Base-by-base conservation (phyloP, 345 rosid genomes). In the Litchi chinensis region DNA sequence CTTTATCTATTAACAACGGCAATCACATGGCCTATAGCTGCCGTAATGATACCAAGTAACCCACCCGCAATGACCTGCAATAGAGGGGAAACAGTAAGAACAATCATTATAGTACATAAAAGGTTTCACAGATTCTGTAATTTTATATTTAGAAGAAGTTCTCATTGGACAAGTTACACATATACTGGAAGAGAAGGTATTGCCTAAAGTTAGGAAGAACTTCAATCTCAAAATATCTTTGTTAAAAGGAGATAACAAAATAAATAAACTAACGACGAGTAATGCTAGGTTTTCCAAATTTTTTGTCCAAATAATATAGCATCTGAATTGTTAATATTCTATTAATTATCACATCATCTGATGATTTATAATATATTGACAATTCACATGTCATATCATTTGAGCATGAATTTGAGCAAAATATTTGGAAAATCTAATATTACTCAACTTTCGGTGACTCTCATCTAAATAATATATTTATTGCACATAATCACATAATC, bases 11-110 rank as follows among this genome's bases (percentile, higher is more conserved):
- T 28, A 16, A 70, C 39, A 76, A 79, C 65, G 71, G 73, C 77
- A 76, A 93, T 85, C 65, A 92, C 21, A 79, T 87, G 86, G 77
- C 98, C 98, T 43, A 83, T 43, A 62, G 77, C 83, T 66, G 84
- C 91, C 5, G 97, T 92, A 18, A 62, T 77, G 37, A 83, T 79
- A 43, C 99, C 99, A 37, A 93, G 96, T 62, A 92, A 66, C 19
- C 91, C 87, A 73, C 99, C 99, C 8, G 90, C 98, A 79, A 90
- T 37, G 40, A 93, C 99, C 99, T 95, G 83, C 60, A 54, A 80
- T 44, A 8, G 28, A 75, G 46, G 71, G 44, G 22, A 48, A 60
- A 13, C 16, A 16, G 46, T 37, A 54, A 43, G 21, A 65, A 26
- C 40, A 48, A 4, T 18, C 40, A 64, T 75, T 40, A 22, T 56